Base-by-base conservation (phyloP, 2,329 filamentous ascomycete species). In the Penicillium occitanis region DNA sequence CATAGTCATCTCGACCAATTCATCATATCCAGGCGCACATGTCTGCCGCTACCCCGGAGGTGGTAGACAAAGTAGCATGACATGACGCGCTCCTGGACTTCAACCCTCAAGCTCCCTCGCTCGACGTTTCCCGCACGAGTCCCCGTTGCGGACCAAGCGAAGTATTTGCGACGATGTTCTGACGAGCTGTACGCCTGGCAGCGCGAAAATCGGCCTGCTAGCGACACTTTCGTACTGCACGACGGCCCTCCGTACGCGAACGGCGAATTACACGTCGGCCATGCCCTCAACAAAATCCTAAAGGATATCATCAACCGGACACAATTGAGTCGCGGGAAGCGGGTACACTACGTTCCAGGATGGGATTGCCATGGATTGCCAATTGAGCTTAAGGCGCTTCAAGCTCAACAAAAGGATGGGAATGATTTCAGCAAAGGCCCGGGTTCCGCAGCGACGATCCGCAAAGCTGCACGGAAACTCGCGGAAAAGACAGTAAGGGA, bases 331-430 rank as follows among this genome's bases (percentile, higher is more conserved):
- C 86, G 90, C 74, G 95, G 92, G 19, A 89, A 86, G 71, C 85
- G 87, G 68, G 89, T 98, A 40, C 84, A 88, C 46, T 99, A 96
- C 74, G 84, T 93, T 17, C 95, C 95, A 1, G 94, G 95, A 55
- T 99, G 95, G 95, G 96, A 99, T 76, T 99, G 95, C 71, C 95
- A 99, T 82, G 95, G 95, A 0, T 85, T 99, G 59, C 95, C 95
- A 0, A 99, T 99, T 74, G 95, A 99, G 83, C 85, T 98, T 72
- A 99, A 98, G 80, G 95, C 93, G 28, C 85, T 99, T 17, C 90
- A 91, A 72, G 74, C 79, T n/a, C 73, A 79, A 73, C 83, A 75
- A 75, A 81, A 73, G 70, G 73, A 73, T 42, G 75, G 68, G n/a
- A 44, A 46, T 37, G 55, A 61, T 6, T 61, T 64, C 2, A 57